phyloP scores from a whole-genome alignment of 2,329 filamentous ascomycete species.

The Ophiosphaerella herpotricha region DNA sequence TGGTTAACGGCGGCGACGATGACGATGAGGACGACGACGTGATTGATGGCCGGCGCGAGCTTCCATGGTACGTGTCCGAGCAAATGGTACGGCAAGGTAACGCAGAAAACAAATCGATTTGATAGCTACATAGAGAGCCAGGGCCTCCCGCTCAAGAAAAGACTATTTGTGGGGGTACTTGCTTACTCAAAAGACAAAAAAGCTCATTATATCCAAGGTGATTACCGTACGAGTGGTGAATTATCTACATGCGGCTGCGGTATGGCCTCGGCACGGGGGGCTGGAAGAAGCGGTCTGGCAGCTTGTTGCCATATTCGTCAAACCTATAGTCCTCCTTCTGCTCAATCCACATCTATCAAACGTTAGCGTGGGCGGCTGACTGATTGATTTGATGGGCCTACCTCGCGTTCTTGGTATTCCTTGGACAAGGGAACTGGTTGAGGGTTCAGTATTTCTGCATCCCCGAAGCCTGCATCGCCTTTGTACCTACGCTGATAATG shows the following conservation, averaged over 20 bases:
- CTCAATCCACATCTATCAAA: constrained; percentile 40
- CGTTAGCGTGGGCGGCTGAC: neutral
- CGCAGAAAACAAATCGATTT: constrained; percentile 2
- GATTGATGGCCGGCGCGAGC: no score
- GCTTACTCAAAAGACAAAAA: constrained; percentile 12
- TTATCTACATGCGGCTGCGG: constrained; percentile 34
- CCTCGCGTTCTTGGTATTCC: constrained; percentile 39
- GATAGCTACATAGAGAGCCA: constrained; percentile 5
- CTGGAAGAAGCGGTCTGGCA: constrained; percentile 37
- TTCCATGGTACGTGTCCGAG: no score
- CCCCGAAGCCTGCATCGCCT: constrained; percentile 44
- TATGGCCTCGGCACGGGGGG: constrained; percentile 28
- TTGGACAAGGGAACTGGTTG: constrained; percentile 41
- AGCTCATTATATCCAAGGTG: constrained; percentile 14
- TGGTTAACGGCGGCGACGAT: no score
- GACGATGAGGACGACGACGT: no score
- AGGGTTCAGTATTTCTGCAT: constrained; percentile 43
- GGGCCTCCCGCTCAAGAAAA: neutral
- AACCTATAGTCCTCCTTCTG: constrained; percentile 43
- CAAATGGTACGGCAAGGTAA: neutral
- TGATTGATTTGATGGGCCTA: constrained; percentile 22
- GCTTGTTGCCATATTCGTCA: constrained; percentile 42
- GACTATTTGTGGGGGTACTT: constrained; percentile 7
- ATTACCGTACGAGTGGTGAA: neutral
- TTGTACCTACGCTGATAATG: constrained; percentile 40